phyloP scores from a whole-genome alignment of 169 alveolate genomes.

The Eimeria maxima region DNA sequence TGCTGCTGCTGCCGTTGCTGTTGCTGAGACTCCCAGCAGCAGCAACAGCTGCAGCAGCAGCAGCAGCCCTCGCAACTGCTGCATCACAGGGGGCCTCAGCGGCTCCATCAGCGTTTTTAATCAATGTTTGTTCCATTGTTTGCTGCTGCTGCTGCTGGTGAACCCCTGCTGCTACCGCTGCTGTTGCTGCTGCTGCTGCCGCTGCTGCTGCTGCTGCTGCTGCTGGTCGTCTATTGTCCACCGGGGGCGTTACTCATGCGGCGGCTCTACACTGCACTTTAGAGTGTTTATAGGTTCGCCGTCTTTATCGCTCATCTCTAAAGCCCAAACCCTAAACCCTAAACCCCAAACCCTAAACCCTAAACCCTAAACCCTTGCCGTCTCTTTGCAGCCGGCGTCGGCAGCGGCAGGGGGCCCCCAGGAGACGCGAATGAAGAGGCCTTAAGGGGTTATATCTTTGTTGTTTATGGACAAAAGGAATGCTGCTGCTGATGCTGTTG shows the following conservation, averaged over 20 bases:
- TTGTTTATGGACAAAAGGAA: background rate
- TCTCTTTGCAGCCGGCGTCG: background rate
- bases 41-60: constrained; percentile 20
- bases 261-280: constrained; percentile 43
- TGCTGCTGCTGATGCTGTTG: background rate
- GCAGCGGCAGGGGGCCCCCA: background rate
- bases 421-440: background rate
- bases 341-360: constrained; percentile 50
- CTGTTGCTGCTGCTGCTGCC: constrained; percentile 27
- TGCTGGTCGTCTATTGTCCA: background rate
- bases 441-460: background rate
- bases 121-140: background rate
- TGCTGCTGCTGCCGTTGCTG: background rate
- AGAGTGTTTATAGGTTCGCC: background rate
- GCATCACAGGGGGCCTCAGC: background rate
- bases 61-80: background rate
- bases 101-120: background rate
- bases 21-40: constrained; percentile 22
- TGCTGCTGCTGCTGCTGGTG: too few species aligned
- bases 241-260: constrained; percentile 17
- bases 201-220: constrained; percentile 59
- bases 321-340: constrained; percentile 10
- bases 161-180: too few species aligned
- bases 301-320: constrained; percentile 28
- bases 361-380: background rate